phyloP scores from a whole-genome alignment of 352 stramenopile species.

The Pythium rhizo-oryzae region DNA sequence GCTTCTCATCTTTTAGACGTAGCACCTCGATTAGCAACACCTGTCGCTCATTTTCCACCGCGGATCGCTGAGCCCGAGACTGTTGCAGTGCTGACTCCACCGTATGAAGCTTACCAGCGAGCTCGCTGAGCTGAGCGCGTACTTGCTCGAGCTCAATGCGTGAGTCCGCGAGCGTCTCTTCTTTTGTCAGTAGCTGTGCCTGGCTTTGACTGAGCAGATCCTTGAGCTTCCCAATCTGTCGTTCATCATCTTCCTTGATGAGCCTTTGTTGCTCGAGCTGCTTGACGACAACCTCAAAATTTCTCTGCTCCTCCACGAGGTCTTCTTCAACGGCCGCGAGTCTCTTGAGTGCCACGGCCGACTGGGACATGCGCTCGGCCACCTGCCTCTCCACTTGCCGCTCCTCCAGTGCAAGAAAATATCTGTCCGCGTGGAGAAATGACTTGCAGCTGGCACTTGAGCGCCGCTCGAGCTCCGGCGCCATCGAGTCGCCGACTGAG shows the following conservation, averaged over 20 bases:
- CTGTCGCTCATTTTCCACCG: conserved; percentile 43
- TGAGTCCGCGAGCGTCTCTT: background rate
- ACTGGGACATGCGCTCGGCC: conserved; percentile 30
- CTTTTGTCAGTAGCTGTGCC: background rate
- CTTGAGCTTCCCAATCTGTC: conserved; percentile 1
- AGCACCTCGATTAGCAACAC: conserved; percentile 46
- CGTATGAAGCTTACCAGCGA: background rate
- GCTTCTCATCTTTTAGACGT: conserved; percentile 53
- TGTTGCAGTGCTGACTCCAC: background rate
- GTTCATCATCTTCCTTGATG: conserved; percentile 28
- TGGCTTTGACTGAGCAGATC: background rate
- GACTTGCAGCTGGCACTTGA: conserved; percentile 36
- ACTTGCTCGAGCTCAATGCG: background rate
- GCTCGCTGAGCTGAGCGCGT: background rate
- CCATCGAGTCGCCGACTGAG: background rate
- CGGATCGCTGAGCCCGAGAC: conserved; percentile 3
- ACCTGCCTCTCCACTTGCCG: conserved; percentile 12
- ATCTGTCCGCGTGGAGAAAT: conserved; percentile 60
- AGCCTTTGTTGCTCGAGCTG: conserved; percentile 57
- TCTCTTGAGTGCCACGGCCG: conserved; percentile 48
- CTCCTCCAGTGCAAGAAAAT: conserved; percentile 35
- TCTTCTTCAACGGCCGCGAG: conserved; percentile 65
- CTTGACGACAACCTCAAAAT: conserved; percentile 64
- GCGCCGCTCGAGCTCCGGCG: background rate
- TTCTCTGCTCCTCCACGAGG: conserved; percentile 67